Base-by-base conservation (phyloP, 78 protist species). In the Chrysochromulina tobinii region DNA sequence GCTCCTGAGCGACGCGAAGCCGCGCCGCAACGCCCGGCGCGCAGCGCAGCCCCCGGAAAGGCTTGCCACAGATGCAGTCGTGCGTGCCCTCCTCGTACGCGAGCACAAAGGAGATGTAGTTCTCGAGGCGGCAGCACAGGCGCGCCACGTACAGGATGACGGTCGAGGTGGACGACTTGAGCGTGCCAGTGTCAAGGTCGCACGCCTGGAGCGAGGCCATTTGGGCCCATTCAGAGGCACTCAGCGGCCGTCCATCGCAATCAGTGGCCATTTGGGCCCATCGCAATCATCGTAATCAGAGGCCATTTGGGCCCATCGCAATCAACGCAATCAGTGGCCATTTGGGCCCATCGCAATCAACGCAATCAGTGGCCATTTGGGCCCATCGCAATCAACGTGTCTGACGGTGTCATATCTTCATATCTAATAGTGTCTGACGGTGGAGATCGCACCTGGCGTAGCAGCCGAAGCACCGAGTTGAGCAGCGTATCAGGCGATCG, bases 61-160 rank as follows among this genome's bases (percentile, higher is more conserved):
- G 88, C 64, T 59, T 59, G 23, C 64, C 64, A 7, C 7, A 7
- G 12, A 59, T 59, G 64, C 64, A 59, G 48, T 18, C 73, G 38
- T 67, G 73, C 18, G 38, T 23, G 38, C 73, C 73, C 48, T 18
- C 73, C 14, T 8, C 73, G 38, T 14, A 18, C 48, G 1, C 38
- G 38, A 67, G n/a, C 61, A 38, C 53, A 20, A 90, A 61, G 38
- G 21, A 8, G 23, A 81, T 23, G 89, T 27, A 81, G 81, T 38
- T 81, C 21, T 90, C 93, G 15, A 90, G 81, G 17, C 93, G 72
- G 50, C 68, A 51, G 9, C 89, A 23, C 58, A 81, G 50, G 53
- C 93, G 87, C 85, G 66, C 67, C 53, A 90, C 77, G 50, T 81
- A 90, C 59, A 90, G 61, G 61, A 90, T 90, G 79, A 67, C 73